Base-by-base conservation (phyloP, 495 filamentous ascomycete genomes). In the Podospora australis region DNA sequence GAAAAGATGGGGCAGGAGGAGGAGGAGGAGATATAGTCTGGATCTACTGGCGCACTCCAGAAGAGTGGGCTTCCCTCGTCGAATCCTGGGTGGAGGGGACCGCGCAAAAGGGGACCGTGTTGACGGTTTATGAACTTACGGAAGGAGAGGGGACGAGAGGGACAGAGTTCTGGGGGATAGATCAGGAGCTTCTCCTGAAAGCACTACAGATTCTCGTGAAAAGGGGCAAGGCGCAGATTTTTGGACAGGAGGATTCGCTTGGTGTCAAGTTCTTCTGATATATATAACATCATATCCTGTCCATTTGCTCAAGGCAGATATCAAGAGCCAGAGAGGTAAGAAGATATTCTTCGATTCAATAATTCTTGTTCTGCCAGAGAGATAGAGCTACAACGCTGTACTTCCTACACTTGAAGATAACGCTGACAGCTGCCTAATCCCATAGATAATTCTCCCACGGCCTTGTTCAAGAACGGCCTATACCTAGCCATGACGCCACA, bases 221-320 rank as follows among this genome's bases (percentile, higher is more conserved):
- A 73, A 73, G 84, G 28, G 90, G 90, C 52, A 94, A 86, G 67
- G 90, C 92, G 19, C 90, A 96, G 68, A 79, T 97, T 10, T 96
- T 98, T 72, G 91, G 91, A 16, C 68, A 74, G 36, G 90, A 90
- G 52, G 91, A 91, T 54, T 80, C 85, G 49, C 79, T 82, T 59
- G 92, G 92, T 44, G 88, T 96, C 49, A 98, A 98, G 70, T 97
- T 98, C 71, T 96, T 96, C 63, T 97, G 59, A 72, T n/a, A n/a
- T n/a, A n/a, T n/a, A n/a, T n/a, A n/a, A n/a, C n/a, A n/a, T n/a
- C n/a, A n/a, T n/a, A n/a, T n/a, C n/a, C n/a, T n/a, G n/a, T n/a
- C n/a, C n/a, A n/a, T n/a, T n/a, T n/a, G n/a, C n/a, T n/a, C n/a
- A n/a, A n/a, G n/a, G n/a, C n/a, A n/a, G n/a, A n/a, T n/a, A n/a